Evolutionary conservation across 768 basidiomycete species (phyloP).

Genomic region (Boletellus ananiceps): DNA sequence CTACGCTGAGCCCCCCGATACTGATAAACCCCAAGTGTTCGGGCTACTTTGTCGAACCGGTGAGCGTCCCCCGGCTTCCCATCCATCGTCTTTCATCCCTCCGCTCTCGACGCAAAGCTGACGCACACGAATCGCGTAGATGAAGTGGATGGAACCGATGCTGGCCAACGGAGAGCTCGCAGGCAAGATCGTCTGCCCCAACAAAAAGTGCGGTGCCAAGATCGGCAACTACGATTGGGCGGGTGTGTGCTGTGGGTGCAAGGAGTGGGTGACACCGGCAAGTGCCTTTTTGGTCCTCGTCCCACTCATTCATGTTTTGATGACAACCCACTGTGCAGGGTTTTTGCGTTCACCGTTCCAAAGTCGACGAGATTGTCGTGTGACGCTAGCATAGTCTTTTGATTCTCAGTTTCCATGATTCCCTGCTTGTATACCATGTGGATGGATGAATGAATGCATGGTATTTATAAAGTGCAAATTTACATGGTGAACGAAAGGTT

Average conservation of each 20-base stretch:
- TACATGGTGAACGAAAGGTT: slow-evolving; percentile 21
- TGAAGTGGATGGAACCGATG: slow-evolving; percentile 94
- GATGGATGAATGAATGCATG: slow-evolving; percentile 8
- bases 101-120: neutral
- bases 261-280: slow-evolving; percentile 89
- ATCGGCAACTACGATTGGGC: slow-evolving; percentile 98
- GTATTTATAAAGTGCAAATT: slow-evolving; percentile 14
- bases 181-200: slow-evolving; percentile 91
- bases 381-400: slow-evolving; percentile 3
- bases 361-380: slow-evolving; percentile 57
- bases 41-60: slow-evolving; percentile 95
- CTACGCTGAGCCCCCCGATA: slow-evolving; percentile 52
- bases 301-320: neutral
- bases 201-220: slow-evolving; percentile 85
- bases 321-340: slow-evolving; percentile 34
- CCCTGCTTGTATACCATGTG: neutral
- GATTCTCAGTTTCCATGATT: neutral
- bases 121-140: slow-evolving; percentile 37
- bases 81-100: too few species aligned
- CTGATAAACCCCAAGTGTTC: slow-evolving; percentile 82
- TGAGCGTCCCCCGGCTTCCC: slow-evolving; percentile 27
- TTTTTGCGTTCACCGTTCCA: slow-evolving; percentile 64
- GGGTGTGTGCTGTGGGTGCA: slow-evolving; percentile 86
- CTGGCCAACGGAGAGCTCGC: slow-evolving; percentile 69
- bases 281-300: slow-evolving; percentile 23